Percentiles rank a stretch among this genome's conserved stretches.
These are phyloP conservation scores for Neurospora pannonica DNA, from an alignment of 495 filamentous ascomycete genomes.

Conservation along the genomic window DNA sequence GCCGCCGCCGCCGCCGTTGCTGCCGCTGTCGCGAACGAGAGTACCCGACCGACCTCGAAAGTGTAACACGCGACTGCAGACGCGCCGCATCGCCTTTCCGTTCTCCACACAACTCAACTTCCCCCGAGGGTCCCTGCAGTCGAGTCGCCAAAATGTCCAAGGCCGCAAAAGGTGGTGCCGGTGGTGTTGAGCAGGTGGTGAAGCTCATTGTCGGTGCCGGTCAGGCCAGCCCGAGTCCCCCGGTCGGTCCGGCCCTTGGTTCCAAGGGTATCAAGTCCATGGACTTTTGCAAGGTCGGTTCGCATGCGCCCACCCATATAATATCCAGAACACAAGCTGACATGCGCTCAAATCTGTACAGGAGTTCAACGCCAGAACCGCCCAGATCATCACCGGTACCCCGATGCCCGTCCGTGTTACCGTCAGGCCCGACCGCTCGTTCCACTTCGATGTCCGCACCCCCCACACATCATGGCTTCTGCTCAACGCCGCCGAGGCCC, in stretches of 20 bases:
- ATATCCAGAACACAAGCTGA: background rate
- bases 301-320: background rate
- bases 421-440: constrained; percentile 86
- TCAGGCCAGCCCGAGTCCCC: constrained; percentile 93
- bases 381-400: constrained; percentile 71
- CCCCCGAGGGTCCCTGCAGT: background rate
- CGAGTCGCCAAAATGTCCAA: constrained; percentile 59
- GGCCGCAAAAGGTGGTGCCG: constrained; percentile 51
- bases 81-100: background rate
- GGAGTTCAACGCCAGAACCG: constrained; percentile 97
- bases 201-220: constrained; percentile 97
- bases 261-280: constrained; percentile 98
- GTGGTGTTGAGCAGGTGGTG: constrained; percentile 65
- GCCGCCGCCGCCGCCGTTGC: background rate
- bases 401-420: constrained; percentile 86
- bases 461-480: constrained; percentile 85
- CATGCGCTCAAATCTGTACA: constrained; percentile 23
- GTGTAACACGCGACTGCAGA: background rate
- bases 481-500: constrained; percentile 69
- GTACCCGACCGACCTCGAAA: background rate
- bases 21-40: background rate
- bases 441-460: constrained; percentile 87
- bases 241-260: constrained; percentile 91
- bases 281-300: constrained; percentile 94
- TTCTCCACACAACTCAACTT: background rate